Evolutionary conservation across 2,329 filamentous ascomycete species (phyloP), one percentile per base, ranked within the genome.

Genomic region (Podosphaera aphanis): DNA sequence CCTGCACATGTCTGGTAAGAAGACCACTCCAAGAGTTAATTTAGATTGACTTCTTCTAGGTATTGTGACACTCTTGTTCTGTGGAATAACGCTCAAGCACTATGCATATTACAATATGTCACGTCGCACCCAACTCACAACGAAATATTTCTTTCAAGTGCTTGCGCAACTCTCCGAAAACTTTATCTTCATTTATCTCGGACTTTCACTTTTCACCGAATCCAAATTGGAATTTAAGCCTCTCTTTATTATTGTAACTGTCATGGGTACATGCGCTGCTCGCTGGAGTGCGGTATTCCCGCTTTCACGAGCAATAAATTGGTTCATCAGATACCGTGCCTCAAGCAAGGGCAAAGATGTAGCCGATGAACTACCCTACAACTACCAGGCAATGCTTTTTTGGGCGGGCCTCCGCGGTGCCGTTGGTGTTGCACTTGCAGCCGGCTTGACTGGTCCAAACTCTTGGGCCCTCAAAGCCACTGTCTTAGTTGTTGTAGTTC

Each of bases 81-180:
- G 90, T 62, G 90, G 90, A 46, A 98, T 98, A 55, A 95, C 90
- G 10, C 68, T 98, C 51, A 98, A 98, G 63, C 90, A 98, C 61
- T 98, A 98, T 58, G 90, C 90, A 50, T 98, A 98, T 65, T 94
- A 95, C 70, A 98, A 98, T 66, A 98, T 98, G 90, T 98, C 90
- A 25, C 78, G 90, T 43, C 79, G 90, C 50, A 95, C 90, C 1
- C 90, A 98, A 61, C 77, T 98, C 51, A 93, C 90, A 15, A 98
- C 90, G 45, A 98, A 98, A 62, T 98, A 93, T 63, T 72, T 94
- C 47, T 98, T 98, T 65, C 84, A 93, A 61, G 79, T 93, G 50
- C 78, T 92, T 55, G 83, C 90, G 2, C 90, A 98, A 62, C 65
- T 98, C 40, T 93, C 88, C 0, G 90, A 98, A 64, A 98, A 98